Conservation (phyloP, 352 stramenopile species). For the Phytopythium oedochilum region DNA sequence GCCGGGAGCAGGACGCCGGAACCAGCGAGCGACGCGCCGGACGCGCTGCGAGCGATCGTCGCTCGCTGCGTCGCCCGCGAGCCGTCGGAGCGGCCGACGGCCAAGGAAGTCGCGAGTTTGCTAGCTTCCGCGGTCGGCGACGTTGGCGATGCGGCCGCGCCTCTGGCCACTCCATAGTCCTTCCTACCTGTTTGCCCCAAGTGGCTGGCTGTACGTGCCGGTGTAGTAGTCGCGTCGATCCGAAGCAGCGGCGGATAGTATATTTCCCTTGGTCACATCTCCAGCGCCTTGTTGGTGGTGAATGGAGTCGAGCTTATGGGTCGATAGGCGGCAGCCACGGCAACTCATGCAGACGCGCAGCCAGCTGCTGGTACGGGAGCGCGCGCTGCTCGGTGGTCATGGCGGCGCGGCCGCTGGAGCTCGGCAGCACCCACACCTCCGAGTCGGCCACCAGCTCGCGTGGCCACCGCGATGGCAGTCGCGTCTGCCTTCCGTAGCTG, state of each 20-base stretch:
- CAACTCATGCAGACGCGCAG: conserved; percentile 48
- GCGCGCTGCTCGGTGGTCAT: conserved; percentile 75
- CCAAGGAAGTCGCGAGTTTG: conserved; percentile 17
- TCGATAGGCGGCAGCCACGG: conserved; percentile 32
- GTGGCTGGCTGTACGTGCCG: too few species aligned
- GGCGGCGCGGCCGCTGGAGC: conserved; percentile 73
- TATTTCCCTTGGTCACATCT: background rate
- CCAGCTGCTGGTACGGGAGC: conserved; percentile 65
- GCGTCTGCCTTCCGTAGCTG: conserved; percentile 47
- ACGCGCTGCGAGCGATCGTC: conserved; percentile 34
- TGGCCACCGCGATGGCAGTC: conserved; percentile 66
- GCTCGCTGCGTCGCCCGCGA: conserved; percentile 43
- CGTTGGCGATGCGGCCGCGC: background rate
- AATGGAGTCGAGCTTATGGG: background rate
- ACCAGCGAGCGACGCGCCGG: conserved; percentile 35
- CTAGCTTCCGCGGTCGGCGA: background rate
- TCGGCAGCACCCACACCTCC: conserved; percentile 83
- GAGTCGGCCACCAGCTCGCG: conserved; percentile 43
- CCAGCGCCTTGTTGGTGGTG: background rate
- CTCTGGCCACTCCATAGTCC: too few species aligned
- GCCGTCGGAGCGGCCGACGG: conserved; percentile 35
- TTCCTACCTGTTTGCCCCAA: too few species aligned
- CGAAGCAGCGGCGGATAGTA: too few species aligned
- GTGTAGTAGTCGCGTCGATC: too few species aligned
- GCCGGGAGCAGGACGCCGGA: conserved; percentile 34